Evolutionary conservation across 1,139 yeast genomes (phyloP), one percentile per base, ranked within the genome.

Genomic region (Kodamaea plutei): DNA sequence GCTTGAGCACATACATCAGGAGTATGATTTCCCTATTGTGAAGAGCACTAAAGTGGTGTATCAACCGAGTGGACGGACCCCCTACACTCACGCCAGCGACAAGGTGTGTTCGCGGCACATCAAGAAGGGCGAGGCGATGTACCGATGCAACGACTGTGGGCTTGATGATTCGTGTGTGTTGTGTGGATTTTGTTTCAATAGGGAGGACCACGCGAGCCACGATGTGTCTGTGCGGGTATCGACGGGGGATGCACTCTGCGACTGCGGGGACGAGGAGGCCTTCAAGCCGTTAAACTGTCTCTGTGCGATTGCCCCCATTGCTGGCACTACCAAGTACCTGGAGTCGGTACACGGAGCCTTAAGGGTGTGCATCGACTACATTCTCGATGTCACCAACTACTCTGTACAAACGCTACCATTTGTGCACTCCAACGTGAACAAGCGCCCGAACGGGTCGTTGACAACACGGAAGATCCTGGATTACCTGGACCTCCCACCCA

Each of bases 251-350:
- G 85, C 89, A 2, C 73, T 81, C 14, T 91, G 97, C 53, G 96
- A 91, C 52, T 91, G 97, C 59, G 96, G 97, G 2, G 96, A 91
- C 50, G 68, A 73, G 0, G 85, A 81, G 39, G 94, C 95, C 0
- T 89, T 95, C 79, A 54, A 25, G 51, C 5, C 56, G 3, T 60
- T 79, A 31, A 59, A 73, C 33, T 89, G 96, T 54, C 53, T 49
- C 26, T 60, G 67, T 37, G 54, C 50, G 26, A 22, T 25, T 14
- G 34, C 20, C 5, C 15, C 26, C 8, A 34, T 9, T 36, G 29
- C 12, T 10, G 25, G 8, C 31, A 23, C 3, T 15, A 26, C 12
- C 34, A 38, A 4, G 38, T 43, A 4, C 46, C 38, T 24, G 6
- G 20, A 27, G 1, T 28, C 55, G 19, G 47, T 70, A 8, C 33